Base-by-base conservation (phyloP, 352 stramenopile species). In the Halophytophthora batemanensis region DNA sequence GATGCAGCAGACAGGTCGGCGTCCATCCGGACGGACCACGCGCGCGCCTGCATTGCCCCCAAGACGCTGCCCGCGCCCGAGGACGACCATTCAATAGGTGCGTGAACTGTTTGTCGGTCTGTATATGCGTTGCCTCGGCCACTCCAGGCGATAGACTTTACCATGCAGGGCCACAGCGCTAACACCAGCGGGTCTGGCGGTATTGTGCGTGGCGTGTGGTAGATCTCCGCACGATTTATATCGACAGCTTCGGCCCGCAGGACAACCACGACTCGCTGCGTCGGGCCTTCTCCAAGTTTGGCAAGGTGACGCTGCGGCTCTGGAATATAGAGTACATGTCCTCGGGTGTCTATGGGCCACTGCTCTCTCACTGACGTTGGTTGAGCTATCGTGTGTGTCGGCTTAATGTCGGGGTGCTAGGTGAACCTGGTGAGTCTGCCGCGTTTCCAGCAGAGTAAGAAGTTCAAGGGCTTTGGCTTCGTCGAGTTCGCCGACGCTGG, bases 381-480 rank as follows among this genome's bases (percentile, higher is more conserved):
- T 23, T 41, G 0, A 25, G 6, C 49, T 12, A 43, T 11, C 7
- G 13, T 28, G 17, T 13, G 19, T 12, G 42, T 23, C 29, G 31
- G 6, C 18, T 25, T 33, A 0, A 31, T 31, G 25, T 10, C 36
- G 28, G 10, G 13, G 2, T 6, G 11, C 25, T 15, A 82, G 71
- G 65, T 91, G 34, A 87, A 74, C 28, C 61, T 90, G 21, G 82
- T 92, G 55, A 90, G 75, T 33, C 70, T 92, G 62, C 77, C 82
- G 10, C 81, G 81, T 23, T 92, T 89, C 47, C 45, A 57, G 14
- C 66, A 75, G n/a, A 86, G 56, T 48, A 71, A 74, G 31, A 72
- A 74, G 59, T 88, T 92, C 44, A 92, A 92, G 54, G 81, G 81
- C 7, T 92, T 92, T 69, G 81, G 71, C 23, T 92, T 92, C n/a